Base-by-base conservation (phyloP, 1,139 yeast genomes). In the Zhuliangozyma parablackwelliae region DNA sequence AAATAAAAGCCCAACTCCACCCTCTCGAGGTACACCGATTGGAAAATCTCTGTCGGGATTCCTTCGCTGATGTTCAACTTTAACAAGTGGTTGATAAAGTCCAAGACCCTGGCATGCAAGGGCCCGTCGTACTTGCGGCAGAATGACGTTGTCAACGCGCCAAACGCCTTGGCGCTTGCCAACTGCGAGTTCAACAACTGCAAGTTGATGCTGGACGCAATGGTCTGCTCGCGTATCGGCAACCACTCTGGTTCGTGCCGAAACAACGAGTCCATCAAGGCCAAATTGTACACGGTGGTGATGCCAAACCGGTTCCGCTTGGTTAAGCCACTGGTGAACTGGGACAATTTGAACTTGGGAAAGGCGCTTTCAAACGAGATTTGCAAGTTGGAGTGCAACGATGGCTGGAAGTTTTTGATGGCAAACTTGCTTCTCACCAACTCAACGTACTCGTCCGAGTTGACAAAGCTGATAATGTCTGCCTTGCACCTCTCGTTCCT, bases 1-100 rank as follows among this genome's bases (percentile, higher is more conserved):
- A 87, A 67, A 50, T 75, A 80, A 52, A 88, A 88, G 1, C 87
- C 75, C 40, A 86, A 59, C 48, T 86, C 90, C 31, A 81, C 65
- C 35, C 95, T 72, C 36, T 77, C 86, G 36, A 72, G 69, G 48
- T 72, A 80, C 1, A 84, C 65, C 20, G 71, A 74, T 6, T 63
- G 60, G 48, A 80, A 75, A 8, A 72, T 39, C 1, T 71, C 68
- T 1, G 74, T 61, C 4, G 77, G 71, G 6, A 69, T 59, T 3
- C 83, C 85, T 45, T 77, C 80, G 2, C 68, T 61, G 29, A 74
- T 65, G 43, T 79, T 78, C 10, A 72, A 63, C 37, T 67, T 65
- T 34, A 88, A 59, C 25, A 86, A 63, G 28, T 69, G 63, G 10
- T 71, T 56, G 2, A 79, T 69, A 38, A 79, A 63, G 21, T 59